Evolutionary conservation across 177 flowering plant genomes (phyloP).

Genomic region (Tripterygium wilfordii): DNA sequence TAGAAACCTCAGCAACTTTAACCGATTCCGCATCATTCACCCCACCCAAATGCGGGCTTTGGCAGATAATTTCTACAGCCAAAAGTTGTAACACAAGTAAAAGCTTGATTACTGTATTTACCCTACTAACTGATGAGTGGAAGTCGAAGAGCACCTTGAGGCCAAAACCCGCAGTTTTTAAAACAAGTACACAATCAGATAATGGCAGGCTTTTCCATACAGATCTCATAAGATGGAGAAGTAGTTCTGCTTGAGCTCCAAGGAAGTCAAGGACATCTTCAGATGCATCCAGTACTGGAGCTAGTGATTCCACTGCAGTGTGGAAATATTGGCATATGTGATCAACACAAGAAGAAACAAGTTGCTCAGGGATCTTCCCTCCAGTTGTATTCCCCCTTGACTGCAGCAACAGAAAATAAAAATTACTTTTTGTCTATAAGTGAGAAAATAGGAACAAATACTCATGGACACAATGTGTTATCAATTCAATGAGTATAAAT

Average conservation of each 20-base stretch:
- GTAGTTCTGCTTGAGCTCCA: slow-evolving; percentile 60
- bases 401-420: slow-evolving; percentile 31
- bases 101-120: slow-evolving; percentile 30
- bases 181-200: slow-evolving; percentile 27
- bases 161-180: slow-evolving; percentile 49
- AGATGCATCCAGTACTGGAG: slow-evolving; percentile 33
- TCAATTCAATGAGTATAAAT: too few relatives aligned
- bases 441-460: too few relatives aligned
- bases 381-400: slow-evolving; percentile 16
- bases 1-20: slow-evolving; percentile 41
- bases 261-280: slow-evolving; percentile 45
- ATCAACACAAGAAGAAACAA: slow-evolving; percentile 42
- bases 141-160: slow-evolving; percentile 51
- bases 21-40: slow-evolving; percentile 23
- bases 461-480: too few relatives aligned
- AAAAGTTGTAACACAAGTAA: slow-evolving; percentile 53
- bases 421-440: slow-evolving; percentile 2
- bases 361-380: slow-evolving; percentile 33
- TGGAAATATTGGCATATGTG: slow-evolving; percentile 43
- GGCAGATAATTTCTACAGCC: slow-evolving; percentile 30
- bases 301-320: slow-evolving; percentile 35
- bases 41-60: slow-evolving; percentile 13
- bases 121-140: slow-evolving; percentile 25
- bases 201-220: slow-evolving; percentile 22
- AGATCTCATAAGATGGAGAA: slow-evolving; percentile 48